phyloP scores from a whole-genome alignment of 2,329 filamentous ascomycete genomes.

The Nigrospora osmanthi region DNA sequence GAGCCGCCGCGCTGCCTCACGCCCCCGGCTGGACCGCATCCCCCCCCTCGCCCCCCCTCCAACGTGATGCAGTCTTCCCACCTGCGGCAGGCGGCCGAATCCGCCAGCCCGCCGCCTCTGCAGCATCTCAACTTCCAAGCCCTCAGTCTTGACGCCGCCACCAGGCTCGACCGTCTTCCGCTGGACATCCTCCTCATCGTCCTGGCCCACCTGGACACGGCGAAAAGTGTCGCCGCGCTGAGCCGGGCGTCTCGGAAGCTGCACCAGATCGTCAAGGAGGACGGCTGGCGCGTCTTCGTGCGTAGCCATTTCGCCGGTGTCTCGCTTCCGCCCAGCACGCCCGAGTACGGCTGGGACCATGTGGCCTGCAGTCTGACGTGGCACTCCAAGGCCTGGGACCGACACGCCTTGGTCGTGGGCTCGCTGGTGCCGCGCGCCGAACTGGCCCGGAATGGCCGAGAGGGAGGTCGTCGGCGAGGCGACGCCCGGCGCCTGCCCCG shows the following conservation, averaged over 20 bases:
- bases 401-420: conserved; percentile 26
- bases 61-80: too few species aligned
- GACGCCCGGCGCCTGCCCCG: conserved; percentile 5
- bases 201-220: conserved; percentile 37
- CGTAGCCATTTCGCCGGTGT: conserved; percentile 34
- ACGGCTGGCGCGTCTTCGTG: conserved; percentile 44
- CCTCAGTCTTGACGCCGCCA: not conserved
- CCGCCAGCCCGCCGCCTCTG: too few species aligned
- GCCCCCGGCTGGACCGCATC: too few species aligned
- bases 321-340: conserved; percentile 16
- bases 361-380: conserved; percentile 39
- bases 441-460: conserved; percentile 9
- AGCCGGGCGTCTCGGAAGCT: conserved; percentile 29
- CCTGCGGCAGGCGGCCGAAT: not conserved
- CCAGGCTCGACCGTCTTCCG: conserved; percentile 31
- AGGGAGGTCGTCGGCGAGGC: conserved; percentile 6
- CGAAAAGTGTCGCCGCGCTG: conserved; percentile 37
- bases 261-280: conserved; percentile 26
- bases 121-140: not conserved
- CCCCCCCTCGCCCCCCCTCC: too few species aligned
- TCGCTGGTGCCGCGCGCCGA: conserved; percentile 11
- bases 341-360: conserved; percentile 22
- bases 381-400: conserved; percentile 46
- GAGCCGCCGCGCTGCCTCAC: too few species aligned
- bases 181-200: conserved; percentile 43